Percentiles rank a stretch among this genome's conserved stretches.
Conservation (phyloP, 2,329 filamentous ascomycete genomes). For the Didymellaceae sp. region DNA sequence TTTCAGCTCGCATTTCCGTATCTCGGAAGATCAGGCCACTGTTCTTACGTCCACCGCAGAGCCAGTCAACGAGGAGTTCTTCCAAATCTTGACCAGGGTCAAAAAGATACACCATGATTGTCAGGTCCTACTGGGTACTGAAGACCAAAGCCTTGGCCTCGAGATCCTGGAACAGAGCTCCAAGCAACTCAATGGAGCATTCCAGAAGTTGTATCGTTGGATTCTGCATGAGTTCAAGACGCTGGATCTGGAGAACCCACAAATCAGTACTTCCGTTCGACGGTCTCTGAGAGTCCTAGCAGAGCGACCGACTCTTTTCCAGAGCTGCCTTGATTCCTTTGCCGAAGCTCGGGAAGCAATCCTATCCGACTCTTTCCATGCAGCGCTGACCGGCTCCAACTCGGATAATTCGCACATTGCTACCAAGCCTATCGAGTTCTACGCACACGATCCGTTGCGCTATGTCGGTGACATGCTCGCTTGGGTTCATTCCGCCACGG, state of each 20-base stretch:
- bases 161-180: conserved; percentile 93
- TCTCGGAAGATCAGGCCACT: conserved; percentile 81
- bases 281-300: conserved; percentile 85
- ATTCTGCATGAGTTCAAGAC: conserved; percentile 92
- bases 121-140: conserved; percentile 85
- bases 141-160: conserved; percentile 84
- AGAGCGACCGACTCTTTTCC: conserved; percentile 87
- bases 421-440: conserved; percentile 89
- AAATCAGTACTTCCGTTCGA: conserved; percentile 84
- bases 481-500: conserved; percentile 92
- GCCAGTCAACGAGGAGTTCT: conserved; percentile 86
- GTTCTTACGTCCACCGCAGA: conserved; percentile 78
- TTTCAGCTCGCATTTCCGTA: conserved; percentile 81
- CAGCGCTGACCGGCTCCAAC: conserved; percentile 78
- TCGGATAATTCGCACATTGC: conserved; percentile 62
- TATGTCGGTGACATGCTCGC: conserved; percentile 98
- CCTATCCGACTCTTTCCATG: conserved; percentile 86
- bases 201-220: conserved; percentile 96
- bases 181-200: conserved; percentile 83
- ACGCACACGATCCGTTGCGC: conserved; percentile 86
- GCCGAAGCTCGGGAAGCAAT: conserved; percentile 87
- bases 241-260: conserved; percentile 90
- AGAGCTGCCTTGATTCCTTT: conserved; percentile 92
- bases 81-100: conserved; percentile 74
- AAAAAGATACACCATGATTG: conserved; percentile 90